phyloP scores from a whole-genome alignment of 257 asterid genomes.

The Rehmannia glutinosa region DNA sequence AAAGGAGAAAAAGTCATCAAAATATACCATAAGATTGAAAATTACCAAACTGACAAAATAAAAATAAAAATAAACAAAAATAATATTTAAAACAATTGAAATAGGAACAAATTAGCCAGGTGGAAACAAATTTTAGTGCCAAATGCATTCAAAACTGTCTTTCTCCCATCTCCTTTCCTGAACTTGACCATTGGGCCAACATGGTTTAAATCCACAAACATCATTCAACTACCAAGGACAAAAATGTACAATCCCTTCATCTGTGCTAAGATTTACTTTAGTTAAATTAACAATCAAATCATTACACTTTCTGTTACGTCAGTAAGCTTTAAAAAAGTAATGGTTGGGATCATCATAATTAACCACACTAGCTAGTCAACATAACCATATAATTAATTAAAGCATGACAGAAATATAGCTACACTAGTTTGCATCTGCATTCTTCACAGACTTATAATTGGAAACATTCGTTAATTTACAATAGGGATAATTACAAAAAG shows the following conservation, averaged over 20 bases:
- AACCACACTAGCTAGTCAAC: slow-evolving; percentile 19
- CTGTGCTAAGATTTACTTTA: slow-evolving; percentile 7
- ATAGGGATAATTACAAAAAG: too few species aligned
- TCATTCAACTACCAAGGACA: slow-evolving; percentile 11
- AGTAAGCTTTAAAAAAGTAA: slow-evolving; percentile 15
- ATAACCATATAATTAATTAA: slow-evolving; percentile 7
- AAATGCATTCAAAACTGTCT: not conserved
- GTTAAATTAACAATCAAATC: slow-evolving; percentile 18
- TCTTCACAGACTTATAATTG: too few species aligned
- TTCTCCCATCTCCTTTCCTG: too few species aligned
- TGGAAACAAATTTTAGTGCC: not conserved
- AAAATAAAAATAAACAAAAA: too few species aligned
- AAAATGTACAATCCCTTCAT: not conserved
- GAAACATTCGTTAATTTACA: too few species aligned
- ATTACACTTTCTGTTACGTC: slow-evolving; percentile 23
- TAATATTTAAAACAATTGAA: too few species aligned
- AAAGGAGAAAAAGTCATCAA: too few species aligned
- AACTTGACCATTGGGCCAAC: not conserved
- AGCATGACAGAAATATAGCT: not conserved
- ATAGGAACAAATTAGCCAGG: too few species aligned
- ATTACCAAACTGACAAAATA: too few species aligned
- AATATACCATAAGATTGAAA: too few species aligned
- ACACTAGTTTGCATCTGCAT: too few species aligned
- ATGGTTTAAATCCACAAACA: not conserved
- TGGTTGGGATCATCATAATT: slow-evolving; percentile 26